Base-by-base conservation (phyloP, 306 rosid species). In the Malus orientalis region DNA sequence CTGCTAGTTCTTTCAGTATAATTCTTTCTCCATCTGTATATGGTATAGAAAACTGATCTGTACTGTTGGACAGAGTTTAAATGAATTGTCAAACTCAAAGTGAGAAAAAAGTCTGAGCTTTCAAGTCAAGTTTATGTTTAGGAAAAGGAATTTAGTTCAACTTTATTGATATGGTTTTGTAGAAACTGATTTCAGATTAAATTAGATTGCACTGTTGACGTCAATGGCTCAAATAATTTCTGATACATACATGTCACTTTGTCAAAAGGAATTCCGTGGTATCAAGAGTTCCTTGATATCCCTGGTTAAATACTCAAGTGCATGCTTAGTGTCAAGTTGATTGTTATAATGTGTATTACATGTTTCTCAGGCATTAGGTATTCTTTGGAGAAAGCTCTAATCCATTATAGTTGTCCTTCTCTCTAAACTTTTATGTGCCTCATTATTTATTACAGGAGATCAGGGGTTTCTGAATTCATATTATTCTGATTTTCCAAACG, bases 391-490 rank as follows among this genome's bases (percentile, higher is more conserved):
- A 23, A 80, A 67, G 67, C 49, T 33, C 23, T 73, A 45, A 40
- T 73, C 29, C 57, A 73, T 60, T 33, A 4, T 9, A 38, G 68
- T 59, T 2, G 4, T 11, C 55, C 23, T 69, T 69, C 51, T 79
- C 22, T 77, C 68, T 58, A 23, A 20, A 20, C 8, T 36, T 44
- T 38, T 57, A 36, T 23, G 57, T 33, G 38, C 32, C 55, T 38
- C 20, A 65, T 66, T 81, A 65, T 66, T 82, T 60, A 45, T 81
- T 78, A 76, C 88, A 96, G 99, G 99, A 69, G 99, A 96, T 82
- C 99, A 96, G 81, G 99, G 99, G 53, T 96, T 96, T 88, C 88
- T 96, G 78, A 96, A 96, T 84, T 92, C 99, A 58, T 96, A 96
- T 83, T 96, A 84, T 86, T 42, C 91, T n/a, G 91, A 38, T 33